These are phyloP conservation scores for Cordyceps cicadae DNA, from an alignment of 2,329 filamentous ascomycete species.

Conservation along the genomic window DNA sequence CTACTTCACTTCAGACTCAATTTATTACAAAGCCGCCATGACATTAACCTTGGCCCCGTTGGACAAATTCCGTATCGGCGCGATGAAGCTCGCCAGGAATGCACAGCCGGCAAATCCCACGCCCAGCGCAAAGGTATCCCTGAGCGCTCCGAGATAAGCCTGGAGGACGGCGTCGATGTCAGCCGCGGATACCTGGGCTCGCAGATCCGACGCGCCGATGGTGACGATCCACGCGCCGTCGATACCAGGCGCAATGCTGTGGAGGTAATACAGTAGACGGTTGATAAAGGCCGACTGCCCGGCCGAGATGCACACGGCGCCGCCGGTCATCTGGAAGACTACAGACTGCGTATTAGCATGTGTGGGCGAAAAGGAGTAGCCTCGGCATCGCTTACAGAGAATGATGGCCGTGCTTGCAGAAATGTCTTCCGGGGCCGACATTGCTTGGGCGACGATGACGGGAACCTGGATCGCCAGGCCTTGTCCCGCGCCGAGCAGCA, in stretches of 20 bases:
- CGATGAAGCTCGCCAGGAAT: conserved; percentile 3
- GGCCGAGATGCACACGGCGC: conserved; percentile 1
- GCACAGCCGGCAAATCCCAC: conserved; percentile 1
- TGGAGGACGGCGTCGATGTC: neutral
- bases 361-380: too few species aligned
- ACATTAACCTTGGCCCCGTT: neutral
- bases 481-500: neutral
- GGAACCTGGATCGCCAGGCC: conserved; percentile 4
- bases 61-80: neutral
- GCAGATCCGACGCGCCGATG: neutral
- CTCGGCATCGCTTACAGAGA: neutral
- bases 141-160: neutral
- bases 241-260: neutral
- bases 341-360: neutral
- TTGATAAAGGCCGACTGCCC: neutral
- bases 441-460: conserved; percentile 3
- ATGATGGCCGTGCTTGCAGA: neutral
- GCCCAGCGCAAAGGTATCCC: conserved; percentile 1
- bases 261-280: neutral
- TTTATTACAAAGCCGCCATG: neutral
- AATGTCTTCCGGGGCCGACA: neutral
- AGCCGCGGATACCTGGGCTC: neutral
- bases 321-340: conserved; percentile 5
- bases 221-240: neutral
- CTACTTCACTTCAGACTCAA: neutral